These are phyloP conservation scores for Penicillium sp. DNA, from an alignment of 2,329 filamentous ascomycete species.

Conservation along the genomic window DNA sequence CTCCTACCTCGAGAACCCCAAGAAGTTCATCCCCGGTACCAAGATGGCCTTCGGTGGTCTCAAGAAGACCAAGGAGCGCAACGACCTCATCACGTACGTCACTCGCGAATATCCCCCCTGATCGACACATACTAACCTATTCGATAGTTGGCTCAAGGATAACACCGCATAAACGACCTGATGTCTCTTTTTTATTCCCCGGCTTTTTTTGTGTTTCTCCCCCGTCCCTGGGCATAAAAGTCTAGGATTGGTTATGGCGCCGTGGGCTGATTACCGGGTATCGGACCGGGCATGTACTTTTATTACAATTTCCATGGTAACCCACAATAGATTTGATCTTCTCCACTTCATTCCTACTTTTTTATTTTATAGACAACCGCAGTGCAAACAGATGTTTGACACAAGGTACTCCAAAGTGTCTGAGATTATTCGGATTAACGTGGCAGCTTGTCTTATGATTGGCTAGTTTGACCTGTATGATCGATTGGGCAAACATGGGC, in stretches of 20 bases:
- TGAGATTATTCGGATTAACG: not conserved
- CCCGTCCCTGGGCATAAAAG: conserved; percentile 16
- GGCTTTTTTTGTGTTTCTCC: conserved; percentile 9
- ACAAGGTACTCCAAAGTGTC: not conserved
- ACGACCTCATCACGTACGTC: conserved; percentile 92
- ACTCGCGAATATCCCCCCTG: not conserved
- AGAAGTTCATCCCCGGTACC: conserved; percentile 99
- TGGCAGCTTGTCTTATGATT: conserved; percentile 1
- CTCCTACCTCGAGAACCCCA: conserved; percentile 99
- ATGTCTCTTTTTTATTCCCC: conserved; percentile 20
- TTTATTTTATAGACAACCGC: conserved; percentile 23
- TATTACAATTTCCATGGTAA: conserved; percentile 33
- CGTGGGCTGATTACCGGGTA: conserved; percentile 27
- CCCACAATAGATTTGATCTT: conserved; percentile 36
- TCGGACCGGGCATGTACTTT: conserved; percentile 40
- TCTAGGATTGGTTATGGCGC: conserved; percentile 22
- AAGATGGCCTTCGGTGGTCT: conserved; percentile 99
- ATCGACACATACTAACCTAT: conserved; percentile 15
- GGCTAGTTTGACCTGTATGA: conserved; percentile 8
- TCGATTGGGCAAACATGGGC: conserved; percentile 26
- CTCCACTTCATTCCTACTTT: conserved; percentile 21
- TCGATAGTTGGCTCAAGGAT: conserved; percentile 41
- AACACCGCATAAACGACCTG: conserved; percentile 34
- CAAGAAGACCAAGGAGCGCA: conserved; percentile 99
- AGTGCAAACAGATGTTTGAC: not conserved